These are phyloP conservation scores for Linderniella brevidens DNA, from an alignment of 257 asterid genomes.

Conservation along the genomic window DNA sequence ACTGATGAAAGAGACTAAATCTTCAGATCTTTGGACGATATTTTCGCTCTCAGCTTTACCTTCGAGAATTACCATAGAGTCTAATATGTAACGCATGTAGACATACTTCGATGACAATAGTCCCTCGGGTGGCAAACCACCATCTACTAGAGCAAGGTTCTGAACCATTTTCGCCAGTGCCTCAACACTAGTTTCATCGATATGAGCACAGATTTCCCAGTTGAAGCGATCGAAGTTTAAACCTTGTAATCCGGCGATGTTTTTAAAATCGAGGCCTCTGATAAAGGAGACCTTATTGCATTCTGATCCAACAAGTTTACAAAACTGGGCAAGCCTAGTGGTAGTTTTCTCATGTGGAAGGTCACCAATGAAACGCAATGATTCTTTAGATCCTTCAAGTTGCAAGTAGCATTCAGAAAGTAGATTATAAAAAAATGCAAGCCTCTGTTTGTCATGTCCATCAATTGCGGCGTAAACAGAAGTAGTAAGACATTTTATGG, in stretches of 20 bases:
- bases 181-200: slow-evolving; percentile 54
- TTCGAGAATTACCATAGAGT: slow-evolving; percentile 46
- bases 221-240: slow-evolving; percentile 56
- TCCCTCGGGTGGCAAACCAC: slow-evolving; percentile 33
- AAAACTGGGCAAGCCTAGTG: slow-evolving; percentile 28
- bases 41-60: slow-evolving; percentile 31
- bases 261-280: slow-evolving; percentile 54
- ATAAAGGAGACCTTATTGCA: slow-evolving; percentile 65
- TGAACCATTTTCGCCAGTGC: slow-evolving; percentile 75
- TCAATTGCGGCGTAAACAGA: slow-evolving; percentile 57
- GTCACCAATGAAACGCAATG: slow-evolving; percentile 16
- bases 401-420: slow-evolving; percentile 68
- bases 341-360: slow-evolving; percentile 16
- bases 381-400: slow-evolving; percentile 29
- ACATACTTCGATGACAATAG: slow-evolving; percentile 52
- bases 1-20: slow-evolving; percentile 30
- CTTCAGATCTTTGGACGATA: slow-evolving; percentile 29
- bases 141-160: slow-evolving; percentile 36
- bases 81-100: slow-evolving; percentile 36
- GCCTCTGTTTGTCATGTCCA: slow-evolving; percentile 80
- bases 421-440: slow-evolving; percentile 54
- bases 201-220: slow-evolving; percentile 53
- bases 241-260: slow-evolving; percentile 54
- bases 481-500: slow-evolving; percentile 32
- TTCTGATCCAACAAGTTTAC: slow-evolving; percentile 49